Base-by-base conservation (phyloP, 2,329 filamentous ascomycete genomes). In the Penicillium sp. region DNA sequence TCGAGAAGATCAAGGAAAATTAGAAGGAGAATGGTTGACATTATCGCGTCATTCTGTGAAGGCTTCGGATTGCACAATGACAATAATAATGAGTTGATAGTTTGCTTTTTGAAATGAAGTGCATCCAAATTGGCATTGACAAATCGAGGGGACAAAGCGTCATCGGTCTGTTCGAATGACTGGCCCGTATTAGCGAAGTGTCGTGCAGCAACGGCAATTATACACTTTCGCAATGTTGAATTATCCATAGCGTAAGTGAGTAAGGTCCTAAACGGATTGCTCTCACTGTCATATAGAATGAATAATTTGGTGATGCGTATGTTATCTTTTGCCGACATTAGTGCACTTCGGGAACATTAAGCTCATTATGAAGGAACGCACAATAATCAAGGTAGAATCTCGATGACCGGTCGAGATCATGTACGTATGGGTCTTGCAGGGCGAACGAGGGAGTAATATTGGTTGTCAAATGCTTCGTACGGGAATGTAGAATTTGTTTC, bases 301-400 rank as follows among this genome's bases (percentile, higher is more conserved):
- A 68, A 72, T 2, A 73, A 60, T 50, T 68, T 65, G 63, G 71
- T 72, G 59, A 74, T 72, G n/a, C 64, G 65, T 8, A 68, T 60
- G 44, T 71, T 69, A 62, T 74, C 72, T 31, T 31, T 46, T 21
- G 9, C 25, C 15, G 7, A 19, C 10, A 43, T 34, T n/a, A 33
- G 39, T 21, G 15, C 5, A 44, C n/a, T 11, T 23, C 27, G 10
- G 6, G 5, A 21, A 5, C 1, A 46, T 27, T 8, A 5, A 21
- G 7, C 5, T 31, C 8, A 6, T 11, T 15, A 31, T 5, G 10
- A 31, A 25, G 11, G 2, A 27, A 56, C 66, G 54, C 56, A 73
- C 71, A 74, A 52, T 74, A 73, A 49, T 73, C 66, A 19, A 74
- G 47, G 47, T 74, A 74, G 33, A 70, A 72, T 36, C 59, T 67